A percentile compares a stretch with the other conserved stretches of the same genome.
Evolutionary conservation across 306 rosid genomes (phyloP).

Genomic region (Cicer bijugum): DNA sequence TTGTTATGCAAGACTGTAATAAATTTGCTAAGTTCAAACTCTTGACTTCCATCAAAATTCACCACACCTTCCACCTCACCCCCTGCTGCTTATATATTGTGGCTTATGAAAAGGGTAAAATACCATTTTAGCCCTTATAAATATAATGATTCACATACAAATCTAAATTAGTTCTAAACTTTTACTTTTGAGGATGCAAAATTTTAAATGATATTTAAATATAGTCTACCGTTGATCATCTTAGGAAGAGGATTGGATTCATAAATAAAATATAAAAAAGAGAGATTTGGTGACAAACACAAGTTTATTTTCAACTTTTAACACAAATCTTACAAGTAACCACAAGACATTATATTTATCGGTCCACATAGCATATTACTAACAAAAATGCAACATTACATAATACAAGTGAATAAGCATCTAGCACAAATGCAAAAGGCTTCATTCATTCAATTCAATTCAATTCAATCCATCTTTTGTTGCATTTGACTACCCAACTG

Average conservation of each 20-base stretch:
- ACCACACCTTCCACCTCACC: background rate
- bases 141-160: too few species aligned
- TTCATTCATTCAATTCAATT: constrained; percentile 20
- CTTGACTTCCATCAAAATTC: constrained; percentile 44
- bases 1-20: constrained; percentile 62
- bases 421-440: constrained; percentile 1
- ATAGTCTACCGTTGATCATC: too few species aligned
- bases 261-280: too few species aligned
- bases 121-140: too few species aligned
- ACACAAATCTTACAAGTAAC: background rate
- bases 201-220: too few species aligned
- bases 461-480: constrained; percentile 53
- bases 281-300: background rate
- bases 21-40: constrained; percentile 49
- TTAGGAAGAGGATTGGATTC: too few species aligned
- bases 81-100: background rate
- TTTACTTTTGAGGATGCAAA: too few species aligned
- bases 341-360: background rate
- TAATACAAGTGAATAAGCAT: background rate
- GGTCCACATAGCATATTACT: constrained; percentile 3
- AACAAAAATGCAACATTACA: background rate
- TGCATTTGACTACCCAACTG: constrained; percentile 35
- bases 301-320: constrained; percentile 26
- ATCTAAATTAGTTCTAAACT: too few species aligned
- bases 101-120: too few species aligned